These are phyloP conservation scores for Trichoderma orchidacearum DNA, from an alignment of 495 filamentous ascomycete genomes.

Conservation along the genomic window DNA sequence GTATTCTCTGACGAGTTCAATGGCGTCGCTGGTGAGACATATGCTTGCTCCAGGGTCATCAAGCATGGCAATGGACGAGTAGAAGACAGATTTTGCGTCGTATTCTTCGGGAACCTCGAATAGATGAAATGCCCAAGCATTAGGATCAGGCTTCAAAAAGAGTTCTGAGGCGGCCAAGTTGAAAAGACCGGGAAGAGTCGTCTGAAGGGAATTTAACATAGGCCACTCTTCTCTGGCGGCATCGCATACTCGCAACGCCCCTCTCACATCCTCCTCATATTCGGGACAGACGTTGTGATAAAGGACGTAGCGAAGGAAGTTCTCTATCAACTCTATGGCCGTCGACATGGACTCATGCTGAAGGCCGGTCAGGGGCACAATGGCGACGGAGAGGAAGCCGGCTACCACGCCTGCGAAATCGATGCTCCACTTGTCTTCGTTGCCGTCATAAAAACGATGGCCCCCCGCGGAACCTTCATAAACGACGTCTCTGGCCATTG, in stretches of 20 bases:
- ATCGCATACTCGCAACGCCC: constrained; percentile 54
- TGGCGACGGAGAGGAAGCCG: constrained; percentile 47
- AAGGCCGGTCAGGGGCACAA: constrained; percentile 7
- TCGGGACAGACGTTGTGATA: constrained; percentile 79
- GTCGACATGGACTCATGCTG: constrained; percentile 4
- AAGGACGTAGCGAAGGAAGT: constrained; percentile 82
- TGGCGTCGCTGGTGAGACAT: not conserved
- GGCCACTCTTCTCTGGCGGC: constrained; percentile 53
- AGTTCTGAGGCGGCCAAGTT: constrained; percentile 36
- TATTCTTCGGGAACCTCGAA: constrained; percentile 1
- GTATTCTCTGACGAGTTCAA: not conserved
- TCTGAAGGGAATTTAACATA: constrained; percentile 32
- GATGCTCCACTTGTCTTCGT: constrained; percentile 47
- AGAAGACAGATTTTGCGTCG: constrained; percentile 20
- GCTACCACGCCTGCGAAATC: constrained; percentile 68
- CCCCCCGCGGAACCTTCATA: constrained; percentile 22
- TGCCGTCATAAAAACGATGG: constrained; percentile 29
- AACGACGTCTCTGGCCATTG: constrained; percentile 45
- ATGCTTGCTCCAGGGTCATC: constrained; percentile 17
- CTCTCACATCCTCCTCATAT: constrained; percentile 48
- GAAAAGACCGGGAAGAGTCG: constrained; percentile 56
- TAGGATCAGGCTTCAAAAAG: constrained; percentile 9
- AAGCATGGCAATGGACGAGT: constrained; percentile 18
- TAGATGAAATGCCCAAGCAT: constrained; percentile 4
- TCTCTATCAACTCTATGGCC: constrained; percentile 46